Evolutionary conservation across 495 filamentous ascomycete genomes (phyloP), one percentile per base, ranked within the genome.

Genomic region (Neurospora pannonica): DNA sequence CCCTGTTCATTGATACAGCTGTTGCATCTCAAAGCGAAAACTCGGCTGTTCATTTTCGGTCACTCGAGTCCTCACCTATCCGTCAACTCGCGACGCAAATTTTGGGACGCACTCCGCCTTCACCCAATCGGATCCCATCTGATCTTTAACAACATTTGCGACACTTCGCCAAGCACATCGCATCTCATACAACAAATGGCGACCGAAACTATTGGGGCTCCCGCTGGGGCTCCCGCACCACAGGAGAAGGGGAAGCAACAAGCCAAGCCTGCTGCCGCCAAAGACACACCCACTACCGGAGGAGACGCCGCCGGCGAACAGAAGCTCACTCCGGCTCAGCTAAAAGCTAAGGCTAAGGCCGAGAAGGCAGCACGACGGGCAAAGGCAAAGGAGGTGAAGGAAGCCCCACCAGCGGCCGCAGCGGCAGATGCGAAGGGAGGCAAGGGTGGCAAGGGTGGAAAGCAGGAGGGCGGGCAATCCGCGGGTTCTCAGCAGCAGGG

Each of bases 331-430:
- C 85, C 86, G 13, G 90, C 90, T 8, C 91, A 94, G 78, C 77
- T 93, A 78, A 96, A 95, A 79, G 92, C 92, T 71, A 87, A 88
- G 81, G 89, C 89, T 71, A 94, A 95, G 79, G 92, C 89, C 13
- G 92, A 96, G 76, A 95, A 94, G 80, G 88, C 88, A 70, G 92
- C 92, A 38, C 86, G 90, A 73, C 87, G 94, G 78, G 92, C 89
- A 28, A 86, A 90, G 78, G 87, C 81, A 79, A 88, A 90, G 83
- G 83, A 83, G 76, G 78, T 87, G 82, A 77, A 84, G 80, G 73
- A 60, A 70, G 77, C 70, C 24, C 39, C 72, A 40, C 48, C 77
- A 60, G 21, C 48, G 40, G 71, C 76, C 1, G 62, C 73, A 7
- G 67, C 73, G 13, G 74, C 78, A 19, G 82, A 86, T 60, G 77